Evolutionary conservation across 805 yeast species (phyloP).

Genomic region (Metschnikowia similis): DNA sequence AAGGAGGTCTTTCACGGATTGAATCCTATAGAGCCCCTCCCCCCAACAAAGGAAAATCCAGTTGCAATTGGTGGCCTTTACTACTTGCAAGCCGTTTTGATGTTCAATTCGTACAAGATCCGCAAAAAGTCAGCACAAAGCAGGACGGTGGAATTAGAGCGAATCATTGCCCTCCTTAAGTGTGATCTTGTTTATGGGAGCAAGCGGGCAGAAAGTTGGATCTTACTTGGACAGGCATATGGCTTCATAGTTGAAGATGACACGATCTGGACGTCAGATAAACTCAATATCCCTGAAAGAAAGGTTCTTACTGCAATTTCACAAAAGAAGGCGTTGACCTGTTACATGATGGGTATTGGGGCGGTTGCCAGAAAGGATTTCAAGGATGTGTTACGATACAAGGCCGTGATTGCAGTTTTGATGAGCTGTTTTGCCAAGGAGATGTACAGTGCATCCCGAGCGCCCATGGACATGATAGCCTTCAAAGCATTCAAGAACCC

Average conservation of each 20-base stretch:
- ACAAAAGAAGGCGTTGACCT: constrained; percentile 67
- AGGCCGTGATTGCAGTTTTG: constrained; percentile 39
- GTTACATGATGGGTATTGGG: constrained; percentile 71
- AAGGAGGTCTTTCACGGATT: constrained; percentile 52
- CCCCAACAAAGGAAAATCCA: constrained; percentile 21
- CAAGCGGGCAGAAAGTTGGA: constrained; percentile 80
- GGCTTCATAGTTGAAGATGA: constrained; percentile 83
- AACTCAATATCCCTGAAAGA: constrained; percentile 58
- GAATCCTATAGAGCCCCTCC: constrained; percentile 23
- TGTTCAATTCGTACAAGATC: constrained; percentile 62
- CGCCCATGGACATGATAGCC: constrained; percentile 63
- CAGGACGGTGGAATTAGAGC: constrained; percentile 74
- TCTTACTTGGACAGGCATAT: constrained; percentile 72
- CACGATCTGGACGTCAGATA: constrained; percentile 87
- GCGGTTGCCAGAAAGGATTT: constrained; percentile 13
- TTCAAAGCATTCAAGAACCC: constrained; percentile 42
- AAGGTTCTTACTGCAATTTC: constrained; percentile 55
- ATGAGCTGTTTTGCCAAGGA: constrained; percentile 57
- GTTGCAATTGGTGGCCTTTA: constrained; percentile 55
- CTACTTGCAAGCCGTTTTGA: constrained; percentile 62
- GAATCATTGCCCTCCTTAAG: constrained; percentile 60
- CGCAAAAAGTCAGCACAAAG: constrained; percentile 78
- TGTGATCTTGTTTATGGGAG: constrained; percentile 66
- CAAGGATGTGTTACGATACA: constrained; percentile 10
- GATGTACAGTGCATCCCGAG: constrained; percentile 53